Evolutionary conservation across 139 green algal species (phyloP).

Genomic region (Desmodesmus armatus): DNA sequence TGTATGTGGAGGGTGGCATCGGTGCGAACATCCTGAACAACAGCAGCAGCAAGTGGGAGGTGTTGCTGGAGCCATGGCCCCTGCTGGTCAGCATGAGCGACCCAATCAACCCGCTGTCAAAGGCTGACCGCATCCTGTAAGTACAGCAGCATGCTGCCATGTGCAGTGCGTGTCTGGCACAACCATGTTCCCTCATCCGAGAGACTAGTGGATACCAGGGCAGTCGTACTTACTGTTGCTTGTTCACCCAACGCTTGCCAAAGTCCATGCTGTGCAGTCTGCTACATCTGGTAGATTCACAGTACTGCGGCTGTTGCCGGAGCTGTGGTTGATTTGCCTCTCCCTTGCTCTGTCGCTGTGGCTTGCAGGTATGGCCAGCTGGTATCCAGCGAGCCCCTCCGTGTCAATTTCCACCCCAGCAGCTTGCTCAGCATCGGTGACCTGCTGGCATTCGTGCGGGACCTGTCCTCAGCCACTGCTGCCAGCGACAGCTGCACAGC

Average conservation of each 20-base stretch:
- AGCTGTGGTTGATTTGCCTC: no score
- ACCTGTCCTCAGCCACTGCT: slow-evolving; percentile 19
- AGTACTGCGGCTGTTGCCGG: no score
- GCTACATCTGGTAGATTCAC: no score
- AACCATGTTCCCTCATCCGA: no score
- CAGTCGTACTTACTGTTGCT: no score
- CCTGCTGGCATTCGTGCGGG: slow-evolving; percentile 64
- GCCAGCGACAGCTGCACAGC: background rate
- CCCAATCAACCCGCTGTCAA: slow-evolving; percentile 68
- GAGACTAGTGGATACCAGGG: no score
- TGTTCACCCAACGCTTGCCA: no score
- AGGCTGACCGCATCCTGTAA: slow-evolving; percentile 60
- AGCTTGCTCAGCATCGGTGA: slow-evolving; percentile 83
- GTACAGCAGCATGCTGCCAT: background rate
- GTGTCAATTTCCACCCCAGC: slow-evolving; percentile 83
- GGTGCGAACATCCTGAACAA: slow-evolving; percentile 82
- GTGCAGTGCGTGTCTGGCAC: no score
- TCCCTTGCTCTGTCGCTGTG: background rate
- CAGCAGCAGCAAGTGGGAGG: slow-evolving; percentile 81
- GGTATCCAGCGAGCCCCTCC: slow-evolving; percentile 70
- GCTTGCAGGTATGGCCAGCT: slow-evolving; percentile 73
- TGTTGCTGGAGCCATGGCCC: slow-evolving; percentile 76
- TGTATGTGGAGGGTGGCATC: slow-evolving; percentile 41
- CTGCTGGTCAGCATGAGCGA: slow-evolving; percentile 56
- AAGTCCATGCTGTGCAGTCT: background rate